Evolutionary conservation across 139 green algal genomes (phyloP).

Genomic region (Tetratostichococcus sp.): DNA sequence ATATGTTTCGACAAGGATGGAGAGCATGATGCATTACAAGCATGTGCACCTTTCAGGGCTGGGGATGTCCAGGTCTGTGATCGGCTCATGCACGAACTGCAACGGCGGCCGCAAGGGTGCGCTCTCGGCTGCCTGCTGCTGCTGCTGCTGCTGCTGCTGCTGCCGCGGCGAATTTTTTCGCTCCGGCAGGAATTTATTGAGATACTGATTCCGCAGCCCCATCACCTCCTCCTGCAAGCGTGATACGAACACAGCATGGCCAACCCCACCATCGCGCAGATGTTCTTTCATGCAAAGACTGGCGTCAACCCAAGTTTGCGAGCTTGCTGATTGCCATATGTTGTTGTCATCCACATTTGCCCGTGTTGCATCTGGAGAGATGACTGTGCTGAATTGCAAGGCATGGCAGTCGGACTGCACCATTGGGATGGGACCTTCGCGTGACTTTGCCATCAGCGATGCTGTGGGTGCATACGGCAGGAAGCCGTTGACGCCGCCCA

Average conservation of each 20-base stretch:
- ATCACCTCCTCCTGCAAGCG: conserved; percentile 53
- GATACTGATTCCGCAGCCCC: conserved; percentile 58
- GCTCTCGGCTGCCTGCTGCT: background rate
- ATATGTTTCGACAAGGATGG: too few relatives aligned
- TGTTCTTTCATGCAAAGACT: too few relatives aligned
- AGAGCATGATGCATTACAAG: too few relatives aligned
- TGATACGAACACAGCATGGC: too few relatives aligned
- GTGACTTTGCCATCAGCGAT: conserved; percentile 19
- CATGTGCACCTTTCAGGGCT: conserved; percentile 17
- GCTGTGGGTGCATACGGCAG: conserved; percentile 74
- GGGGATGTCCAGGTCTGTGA: conserved; percentile 65
- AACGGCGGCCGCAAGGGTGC: conserved; percentile 24
- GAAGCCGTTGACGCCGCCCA: conserved; percentile 74
- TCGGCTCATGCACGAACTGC: conserved; percentile 61
- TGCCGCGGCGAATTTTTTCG: conserved; percentile 19
- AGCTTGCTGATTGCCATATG: too few relatives aligned
- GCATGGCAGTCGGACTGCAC: background rate
- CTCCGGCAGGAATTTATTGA: conserved; percentile 54
- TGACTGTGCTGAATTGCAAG: too few relatives aligned
- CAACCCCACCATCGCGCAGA: too few relatives aligned
- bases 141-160: background rate
- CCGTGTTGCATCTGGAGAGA: too few relatives aligned
- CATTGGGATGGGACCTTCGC: conserved; percentile 4
- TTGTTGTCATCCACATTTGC: too few relatives aligned
- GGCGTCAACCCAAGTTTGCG: too few relatives aligned